Conservation (phyloP, 2,329 filamentous ascomycete genomes). For the Thielaviopsis cerberus region DNA sequence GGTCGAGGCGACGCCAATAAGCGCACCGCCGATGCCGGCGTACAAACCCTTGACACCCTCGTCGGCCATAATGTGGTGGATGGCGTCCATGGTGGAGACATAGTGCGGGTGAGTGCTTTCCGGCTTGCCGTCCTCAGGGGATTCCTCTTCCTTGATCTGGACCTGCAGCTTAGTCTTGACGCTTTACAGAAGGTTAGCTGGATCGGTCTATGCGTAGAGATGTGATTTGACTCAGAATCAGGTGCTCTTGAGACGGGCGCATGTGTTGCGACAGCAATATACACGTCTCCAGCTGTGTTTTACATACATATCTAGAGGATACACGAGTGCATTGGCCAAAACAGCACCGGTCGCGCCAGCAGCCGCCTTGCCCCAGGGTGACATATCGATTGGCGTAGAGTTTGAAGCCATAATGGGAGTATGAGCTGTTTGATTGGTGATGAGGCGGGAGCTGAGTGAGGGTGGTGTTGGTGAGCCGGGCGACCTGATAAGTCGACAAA, state of each 20-base stretch:
- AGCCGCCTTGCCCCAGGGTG: slow-evolving; percentile 82
- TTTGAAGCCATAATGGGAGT: slow-evolving; percentile 28
- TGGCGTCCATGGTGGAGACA: slow-evolving; percentile 69
- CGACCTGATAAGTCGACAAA: not conserved
- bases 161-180: slow-evolving; percentile 95
- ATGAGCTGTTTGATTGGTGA: not conserved
- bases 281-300: not conserved
- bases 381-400: slow-evolving; percentile 51
- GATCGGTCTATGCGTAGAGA: not conserved
- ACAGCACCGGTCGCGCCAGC: slow-evolving; percentile 87
- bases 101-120: slow-evolving; percentile 50
- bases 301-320: slow-evolving; percentile 85
- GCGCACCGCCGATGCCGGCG: slow-evolving; percentile 65
- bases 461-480: not conserved
- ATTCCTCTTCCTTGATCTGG: slow-evolving; percentile 37
- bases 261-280: not conserved
- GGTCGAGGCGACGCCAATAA: slow-evolving; percentile 84
- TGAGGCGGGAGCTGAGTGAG: not conserved
- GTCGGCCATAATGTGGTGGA: slow-evolving; percentile 60
- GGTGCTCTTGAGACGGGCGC: too few relatives aligned
- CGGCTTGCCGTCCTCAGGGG: slow-evolving; percentile 27
- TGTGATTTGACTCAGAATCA: not conserved
- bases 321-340: slow-evolving; percentile 84
- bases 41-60: slow-evolving; percentile 77
- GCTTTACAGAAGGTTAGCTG: slow-evolving; percentile 26